Percentiles rank a stretch among this genome's conserved stretches.
Evolutionary conservation across 192 early-diverging fungal genomes (phyloP).

Genomic region (Coemansia sp.): DNA sequence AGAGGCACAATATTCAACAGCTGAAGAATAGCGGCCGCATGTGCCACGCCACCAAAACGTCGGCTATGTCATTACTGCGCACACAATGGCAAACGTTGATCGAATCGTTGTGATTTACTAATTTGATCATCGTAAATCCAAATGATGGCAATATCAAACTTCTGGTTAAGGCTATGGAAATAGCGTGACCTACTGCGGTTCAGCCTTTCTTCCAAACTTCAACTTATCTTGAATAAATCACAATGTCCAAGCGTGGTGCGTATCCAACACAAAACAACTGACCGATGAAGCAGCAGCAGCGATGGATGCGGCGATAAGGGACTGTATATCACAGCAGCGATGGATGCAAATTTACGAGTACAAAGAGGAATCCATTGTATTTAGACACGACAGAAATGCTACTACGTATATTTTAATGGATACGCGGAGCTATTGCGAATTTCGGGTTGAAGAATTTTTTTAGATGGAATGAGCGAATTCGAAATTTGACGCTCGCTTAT

Average conservation of each 20-base stretch:
- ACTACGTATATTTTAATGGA: neutral
- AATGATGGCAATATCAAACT: neutral
- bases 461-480: neutral
- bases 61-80: neutral
- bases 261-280: conserved; percentile 20
- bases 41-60: neutral
- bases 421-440: neutral
- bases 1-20: too few relatives aligned
- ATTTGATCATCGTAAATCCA: too few relatives aligned
- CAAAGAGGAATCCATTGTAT: neutral
- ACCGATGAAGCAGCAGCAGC: conserved; percentile 4
- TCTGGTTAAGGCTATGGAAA: neutral
- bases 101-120: too few relatives aligned
- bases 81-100: neutral
- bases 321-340: neutral
- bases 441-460: too few relatives aligned
- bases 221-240: conserved; percentile 21
- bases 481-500: conserved; percentile 1
- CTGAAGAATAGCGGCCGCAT: too few relatives aligned
- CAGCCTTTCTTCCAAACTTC: conserved; percentile 10
- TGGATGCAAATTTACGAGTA: neutral
- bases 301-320: conserved; percentile 1
- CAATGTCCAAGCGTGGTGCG: conserved; percentile 49
- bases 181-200: neutral
- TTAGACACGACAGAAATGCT: neutral